A percentile compares a stretch with the other conserved stretches of the same genome.
phyloP scores from a whole-genome alignment of 2,329 filamentous ascomycete genomes.

The Emmonsiellopsis sp. region DNA sequence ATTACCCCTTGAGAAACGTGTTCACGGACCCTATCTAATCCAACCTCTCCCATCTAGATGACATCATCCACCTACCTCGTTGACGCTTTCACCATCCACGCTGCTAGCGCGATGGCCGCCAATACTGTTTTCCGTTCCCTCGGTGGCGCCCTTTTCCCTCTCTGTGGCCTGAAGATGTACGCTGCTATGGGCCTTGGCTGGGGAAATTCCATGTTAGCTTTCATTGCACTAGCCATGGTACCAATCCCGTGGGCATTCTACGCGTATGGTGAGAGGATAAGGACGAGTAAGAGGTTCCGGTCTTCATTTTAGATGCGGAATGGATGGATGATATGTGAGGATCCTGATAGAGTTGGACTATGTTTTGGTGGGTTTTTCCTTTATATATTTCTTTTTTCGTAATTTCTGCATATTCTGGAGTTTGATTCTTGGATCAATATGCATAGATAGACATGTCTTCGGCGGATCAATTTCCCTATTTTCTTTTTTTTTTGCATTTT shows the following conservation, averaged over 20 bases:
- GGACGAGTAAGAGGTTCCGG: slow-evolving; percentile 15
- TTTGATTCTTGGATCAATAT: background rate
- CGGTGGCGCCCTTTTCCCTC: slow-evolving; percentile 31
- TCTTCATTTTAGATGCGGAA: slow-evolving; percentile 3
- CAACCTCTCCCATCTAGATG: slow-evolving; percentile 37
- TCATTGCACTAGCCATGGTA: slow-evolving; percentile 45
- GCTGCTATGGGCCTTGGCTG: slow-evolving; percentile 38
- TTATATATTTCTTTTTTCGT: background rate
- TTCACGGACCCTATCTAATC: slow-evolving; percentile 10
- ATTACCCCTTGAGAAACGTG: slow-evolving; percentile 9
- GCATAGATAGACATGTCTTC: background rate
- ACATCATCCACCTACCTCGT: slow-evolving; percentile 44
- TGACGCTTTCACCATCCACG: slow-evolving; percentile 23
- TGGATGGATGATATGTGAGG: background rate
- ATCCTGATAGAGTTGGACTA: no score
- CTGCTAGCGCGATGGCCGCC: slow-evolving; percentile 34
- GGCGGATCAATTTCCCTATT: background rate
- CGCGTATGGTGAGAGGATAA: slow-evolving; percentile 28
- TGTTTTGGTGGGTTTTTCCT: background rate
- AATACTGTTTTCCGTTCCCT: slow-evolving; percentile 32
- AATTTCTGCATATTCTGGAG: background rate
- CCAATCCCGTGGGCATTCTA: slow-evolving; percentile 29
- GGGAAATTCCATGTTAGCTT: slow-evolving; percentile 48
- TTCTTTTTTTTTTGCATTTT: background rate
- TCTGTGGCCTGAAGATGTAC: slow-evolving; percentile 48